Evolutionary conservation across 352 stramenopile genomes (phyloP).

Genomic region (Phytopythium boreale): DNA sequence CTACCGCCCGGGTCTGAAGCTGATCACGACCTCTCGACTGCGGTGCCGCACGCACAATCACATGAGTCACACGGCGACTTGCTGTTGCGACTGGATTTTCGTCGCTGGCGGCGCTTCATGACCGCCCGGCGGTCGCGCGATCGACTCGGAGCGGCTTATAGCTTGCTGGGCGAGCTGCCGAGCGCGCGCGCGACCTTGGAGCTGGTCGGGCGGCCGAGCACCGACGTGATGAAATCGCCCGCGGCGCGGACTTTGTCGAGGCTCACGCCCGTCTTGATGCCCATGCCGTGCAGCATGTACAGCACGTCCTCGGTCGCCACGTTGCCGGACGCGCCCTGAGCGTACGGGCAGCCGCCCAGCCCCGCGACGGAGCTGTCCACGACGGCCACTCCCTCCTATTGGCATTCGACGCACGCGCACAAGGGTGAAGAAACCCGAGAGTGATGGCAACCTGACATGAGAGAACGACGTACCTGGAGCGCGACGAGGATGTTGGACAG

Average conservation of each 20-base stretch:
- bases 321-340: constrained; percentile 94
- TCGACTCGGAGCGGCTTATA: neutral
- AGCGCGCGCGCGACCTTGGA: constrained; percentile 88
- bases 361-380: constrained; percentile 95
- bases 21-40: constrained; percentile 1
- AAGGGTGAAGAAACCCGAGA: neutral
- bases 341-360: constrained; percentile 96
- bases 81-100: constrained; percentile 4
- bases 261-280: constrained; percentile 93
- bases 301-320: constrained; percentile 97
- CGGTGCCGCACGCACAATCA: constrained; percentile 4
- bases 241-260: constrained; percentile 90
- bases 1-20: neutral
- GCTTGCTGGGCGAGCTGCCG: constrained; percentile 12
- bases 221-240: constrained; percentile 85
- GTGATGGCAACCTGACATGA: neutral
- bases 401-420: neutral
- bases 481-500: constrained; percentile 94
- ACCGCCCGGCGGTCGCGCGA: neutral
- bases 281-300: constrained; percentile 96
- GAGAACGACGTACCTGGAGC: constrained; percentile 49
- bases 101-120: neutral
- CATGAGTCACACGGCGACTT: constrained; percentile 4
- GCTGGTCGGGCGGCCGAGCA: constrained; percentile 72
- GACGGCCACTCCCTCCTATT: constrained; percentile 88